Conservation (phyloP, 2,329 filamentous ascomycete genomes). For the Teratosphaeria nubilosa region DNA sequence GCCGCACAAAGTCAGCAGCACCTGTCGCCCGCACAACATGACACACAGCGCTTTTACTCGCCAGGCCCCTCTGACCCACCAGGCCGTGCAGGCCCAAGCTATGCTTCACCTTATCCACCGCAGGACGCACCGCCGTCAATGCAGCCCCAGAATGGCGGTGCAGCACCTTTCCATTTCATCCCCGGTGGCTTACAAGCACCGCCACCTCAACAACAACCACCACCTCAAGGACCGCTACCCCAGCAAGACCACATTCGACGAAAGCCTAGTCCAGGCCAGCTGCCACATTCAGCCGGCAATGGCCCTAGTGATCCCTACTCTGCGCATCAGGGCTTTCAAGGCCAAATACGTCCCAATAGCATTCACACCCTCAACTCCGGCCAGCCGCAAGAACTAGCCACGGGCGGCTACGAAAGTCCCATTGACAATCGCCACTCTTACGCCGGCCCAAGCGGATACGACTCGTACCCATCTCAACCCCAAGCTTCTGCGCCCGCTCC, state of each 20-base stretch:
- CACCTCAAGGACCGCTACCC: background rate
- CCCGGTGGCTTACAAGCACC: conserved; percentile 22
- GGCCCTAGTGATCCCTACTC: conserved; percentile 16
- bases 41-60: conserved; percentile 28
- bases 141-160: conserved; percentile 8
- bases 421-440: conserved; percentile 35
- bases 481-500: conserved; percentile 6
- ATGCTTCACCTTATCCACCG: conserved; percentile 15
- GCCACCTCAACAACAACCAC: conserved; percentile 6
- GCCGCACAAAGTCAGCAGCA: conserved; percentile 16
- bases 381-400: conserved; percentile 39
- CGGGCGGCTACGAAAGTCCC: conserved; percentile 37
- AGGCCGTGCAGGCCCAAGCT: conserved; percentile 13
- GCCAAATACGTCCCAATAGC: conserved; percentile 29
- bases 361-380: conserved; percentile 30
- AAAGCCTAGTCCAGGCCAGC: conserved; percentile 19
- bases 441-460: conserved; percentile 4
- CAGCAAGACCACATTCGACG: conserved; percentile 13
- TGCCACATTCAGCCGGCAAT: conserved; percentile 7
- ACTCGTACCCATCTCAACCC: background rate
- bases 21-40: conserved; percentile 22
- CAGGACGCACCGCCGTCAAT: conserved; percentile 11
- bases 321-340: conserved; percentile 17
- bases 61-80: conserved; percentile 22
- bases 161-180: conserved; percentile 29